These are phyloP conservation scores for Bacterosira constricta DNA, from an alignment of 108 stramenopile species.

Conservation along the genomic window DNA sequence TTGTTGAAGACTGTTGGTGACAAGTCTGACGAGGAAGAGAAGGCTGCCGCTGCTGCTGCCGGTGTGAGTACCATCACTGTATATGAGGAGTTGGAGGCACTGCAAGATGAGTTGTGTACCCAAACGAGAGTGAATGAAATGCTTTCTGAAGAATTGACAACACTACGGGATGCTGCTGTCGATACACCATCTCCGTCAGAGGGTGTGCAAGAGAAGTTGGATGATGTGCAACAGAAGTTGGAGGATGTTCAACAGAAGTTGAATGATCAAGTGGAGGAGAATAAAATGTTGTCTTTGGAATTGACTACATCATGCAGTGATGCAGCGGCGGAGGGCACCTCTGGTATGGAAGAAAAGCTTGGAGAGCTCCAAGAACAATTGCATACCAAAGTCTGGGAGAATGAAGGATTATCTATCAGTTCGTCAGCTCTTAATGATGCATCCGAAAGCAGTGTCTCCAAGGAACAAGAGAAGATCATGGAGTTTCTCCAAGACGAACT, in stretches of 20 bases:
- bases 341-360: too few relatives aligned
- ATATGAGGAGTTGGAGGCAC: background rate
- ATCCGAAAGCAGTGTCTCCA: background rate
- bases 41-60: background rate
- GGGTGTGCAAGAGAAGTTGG: background rate
- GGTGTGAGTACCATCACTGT: background rate
- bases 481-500: background rate
- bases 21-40: background rate
- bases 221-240: background rate
- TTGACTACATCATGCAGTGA: background rate
- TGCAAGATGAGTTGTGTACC: background rate
- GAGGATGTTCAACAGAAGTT: background rate
- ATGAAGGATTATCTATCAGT: background rate
- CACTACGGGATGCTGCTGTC: too few relatives aligned
- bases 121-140: too few relatives aligned
- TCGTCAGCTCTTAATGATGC: background rate
- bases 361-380: background rate
- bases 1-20: background rate
- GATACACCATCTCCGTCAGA: background rate
- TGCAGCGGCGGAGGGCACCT: background rate
- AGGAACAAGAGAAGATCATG: background rate
- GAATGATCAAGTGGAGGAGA: background rate
- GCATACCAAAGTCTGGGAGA: too few relatives aligned
- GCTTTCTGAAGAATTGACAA: too few relatives aligned
- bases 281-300: background rate